Percentiles rank a stretch among this genome's conserved stretches.
These are phyloP conservation scores for Globisporangium paroecandrum DNA, from an alignment of 352 stramenopile species.

Conservation along the genomic window DNA sequence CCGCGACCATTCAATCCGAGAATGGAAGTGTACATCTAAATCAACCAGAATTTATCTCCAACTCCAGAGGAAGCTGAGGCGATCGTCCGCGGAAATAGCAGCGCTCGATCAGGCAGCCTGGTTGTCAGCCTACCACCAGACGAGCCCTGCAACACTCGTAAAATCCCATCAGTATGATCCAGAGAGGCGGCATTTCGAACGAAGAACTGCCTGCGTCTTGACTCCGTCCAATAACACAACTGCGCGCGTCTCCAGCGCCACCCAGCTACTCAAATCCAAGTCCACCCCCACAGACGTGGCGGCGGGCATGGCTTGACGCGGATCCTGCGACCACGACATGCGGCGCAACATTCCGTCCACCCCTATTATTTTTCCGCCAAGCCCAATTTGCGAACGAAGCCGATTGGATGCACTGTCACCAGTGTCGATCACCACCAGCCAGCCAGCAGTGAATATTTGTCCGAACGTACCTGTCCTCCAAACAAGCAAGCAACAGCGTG, in stretches of 20 bases:
- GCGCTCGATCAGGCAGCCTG: neutral
- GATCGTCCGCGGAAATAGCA: slow-evolving; percentile 7
- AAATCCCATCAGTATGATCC: neutral
- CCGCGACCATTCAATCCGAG: slow-evolving; percentile 36
- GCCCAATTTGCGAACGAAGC: slow-evolving; percentile 11
- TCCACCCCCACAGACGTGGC: neutral
- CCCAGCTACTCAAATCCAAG: neutral
- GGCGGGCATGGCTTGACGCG: neutral
- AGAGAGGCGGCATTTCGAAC: slow-evolving; percentile 6
- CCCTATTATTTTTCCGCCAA: neutral
- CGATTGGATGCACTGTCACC: neutral
- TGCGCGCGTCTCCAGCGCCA: neutral
- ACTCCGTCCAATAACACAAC: neutral
- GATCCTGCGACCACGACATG: neutral
- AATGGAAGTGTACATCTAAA: slow-evolving; percentile 22
- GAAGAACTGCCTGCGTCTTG: neutral
- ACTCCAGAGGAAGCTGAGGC: neutral
- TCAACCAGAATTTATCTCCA: neutral
- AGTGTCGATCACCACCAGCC: neutral
- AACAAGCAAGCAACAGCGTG: neutral
- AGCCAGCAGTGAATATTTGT: slow-evolving; percentile 1
- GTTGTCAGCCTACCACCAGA: neutral
- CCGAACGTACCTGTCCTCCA: neutral
- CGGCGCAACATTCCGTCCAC: neutral
- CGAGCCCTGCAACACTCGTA: neutral